Base-by-base conservation (phyloP, 2,329 filamentous ascomycete genomes). In the Colletotrichum tropicicola region DNA sequence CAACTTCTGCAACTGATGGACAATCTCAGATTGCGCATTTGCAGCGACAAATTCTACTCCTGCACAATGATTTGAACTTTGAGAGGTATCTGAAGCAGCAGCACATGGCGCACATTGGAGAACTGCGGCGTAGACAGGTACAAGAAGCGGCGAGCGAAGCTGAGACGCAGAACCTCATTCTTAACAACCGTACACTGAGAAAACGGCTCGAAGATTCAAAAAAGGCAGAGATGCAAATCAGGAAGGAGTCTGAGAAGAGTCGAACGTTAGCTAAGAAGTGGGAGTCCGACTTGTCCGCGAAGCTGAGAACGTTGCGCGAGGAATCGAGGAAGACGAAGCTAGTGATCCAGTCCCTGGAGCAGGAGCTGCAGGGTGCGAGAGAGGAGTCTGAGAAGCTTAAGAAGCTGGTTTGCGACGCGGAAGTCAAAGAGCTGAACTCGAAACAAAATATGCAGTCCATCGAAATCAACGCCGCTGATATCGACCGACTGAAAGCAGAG, bases 1-100 rank as follows among this genome's bases (percentile, higher is more conserved):
- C 63, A 1, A 17, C 21, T 10, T 66, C 63, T 69, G 25, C 60
- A 71, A 3, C 73, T 49, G 75, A 81, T 55, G 56, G 71, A 51
- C 71, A 77, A 65, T 73, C 78, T 15, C 79, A 84, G 61, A 71
- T 84, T 27, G 79, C 85, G 1, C 87, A 88, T 68, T 79, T 96
- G 4, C 89, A 93, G 69, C 86, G 91, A 43, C 90, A 94, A 70
- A 86, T 93, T n/a, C 85, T 93, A 56, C 79, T 94, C 2, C 77
- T 96, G 10, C 89, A 91, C 45, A 96, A 94, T 67, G 92, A 96
- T 70, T 82, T 96, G 44, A 92, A 91, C 68, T 96, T 95, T 72
- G 93, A 96, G 75, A 85, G 91, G 25, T 95, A 93, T 75, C 85
- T 95, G 71, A 95, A 94, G 73, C 88, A 93, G 68, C 92, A 96